Percentiles rank a stretch among this genome's conserved stretches.
These are phyloP conservation scores for Neonectria hederae DNA, from an alignment of 2,329 filamentous ascomycete genomes.

Conservation along the genomic window DNA sequence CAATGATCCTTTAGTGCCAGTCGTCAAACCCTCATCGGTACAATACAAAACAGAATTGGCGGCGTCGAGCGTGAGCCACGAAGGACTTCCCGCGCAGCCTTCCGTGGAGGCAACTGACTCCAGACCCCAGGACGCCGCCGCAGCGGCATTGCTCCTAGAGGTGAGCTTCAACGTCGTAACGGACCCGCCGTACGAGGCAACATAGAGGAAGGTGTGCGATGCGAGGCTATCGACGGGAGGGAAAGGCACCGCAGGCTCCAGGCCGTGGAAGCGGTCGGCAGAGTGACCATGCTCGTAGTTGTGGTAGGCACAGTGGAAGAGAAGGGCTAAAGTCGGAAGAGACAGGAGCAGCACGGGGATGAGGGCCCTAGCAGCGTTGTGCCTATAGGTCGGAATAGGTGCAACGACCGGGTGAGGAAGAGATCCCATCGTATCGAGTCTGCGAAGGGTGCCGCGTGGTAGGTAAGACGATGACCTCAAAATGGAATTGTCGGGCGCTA, in stretches of 20 bases:
- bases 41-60: slow-evolving; percentile 64
- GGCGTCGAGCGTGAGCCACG: slow-evolving; percentile 68
- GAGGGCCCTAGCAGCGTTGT: slow-evolving; percentile 12
- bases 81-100: slow-evolving; percentile 63
- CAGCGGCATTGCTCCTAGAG: slow-evolving; percentile 28
- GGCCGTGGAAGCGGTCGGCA: not conserved
- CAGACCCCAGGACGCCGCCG: slow-evolving; percentile 43
- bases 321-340: slow-evolving; percentile 22
- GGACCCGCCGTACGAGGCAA: slow-evolving; percentile 58
- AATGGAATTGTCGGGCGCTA: not conserved
- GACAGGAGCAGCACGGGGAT: slow-evolving; percentile 28
- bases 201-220: slow-evolving; percentile 49
- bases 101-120: slow-evolving; percentile 53
- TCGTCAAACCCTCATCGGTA: slow-evolving; percentile 64
- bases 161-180: slow-evolving; percentile 59
- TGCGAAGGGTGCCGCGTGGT: not conserved
- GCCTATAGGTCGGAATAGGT: slow-evolving; percentile 7
- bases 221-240: not conserved
- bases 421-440: slow-evolving; percentile 23
- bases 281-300: slow-evolving; percentile 11
- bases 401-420: slow-evolving; percentile 9
- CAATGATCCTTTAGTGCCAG: slow-evolving; percentile 58
- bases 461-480: not conserved
- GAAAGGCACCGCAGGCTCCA: not conserved
- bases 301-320: slow-evolving; percentile 32